A percentile compares a stretch with the other conserved stretches of the same genome.
phyloP scores from a whole-genome alignment of 73 alveolate genomes.

The Paramecium bursaria region DNA sequence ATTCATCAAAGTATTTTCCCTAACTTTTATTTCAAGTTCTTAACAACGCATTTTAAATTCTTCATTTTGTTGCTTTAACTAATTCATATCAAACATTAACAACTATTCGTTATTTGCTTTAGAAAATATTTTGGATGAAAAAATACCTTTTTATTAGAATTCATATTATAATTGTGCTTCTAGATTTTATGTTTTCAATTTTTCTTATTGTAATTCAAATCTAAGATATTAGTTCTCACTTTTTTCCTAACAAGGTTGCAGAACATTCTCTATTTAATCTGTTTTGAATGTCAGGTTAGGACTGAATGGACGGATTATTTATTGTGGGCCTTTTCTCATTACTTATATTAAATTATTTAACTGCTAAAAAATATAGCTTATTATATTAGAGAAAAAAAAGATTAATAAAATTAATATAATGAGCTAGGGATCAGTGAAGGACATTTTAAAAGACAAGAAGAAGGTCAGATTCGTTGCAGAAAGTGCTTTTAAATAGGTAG shows the following conservation, averaged over 20 bases:
- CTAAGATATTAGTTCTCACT: constrained; percentile 49
- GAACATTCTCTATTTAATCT: constrained; percentile 42
- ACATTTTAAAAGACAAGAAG: constrained; percentile 75
- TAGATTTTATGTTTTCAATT: background rate
- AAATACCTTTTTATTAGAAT: constrained; percentile 40
- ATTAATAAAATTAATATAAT: background rate
- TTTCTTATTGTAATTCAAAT: constrained; percentile 41
- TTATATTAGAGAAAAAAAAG: no score
- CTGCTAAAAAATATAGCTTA: no score
- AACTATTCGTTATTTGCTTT: constrained; percentile 38
- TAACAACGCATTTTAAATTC: constrained; percentile 13
- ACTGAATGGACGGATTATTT: constrained; percentile 42
- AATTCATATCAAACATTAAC: constrained; percentile 5
- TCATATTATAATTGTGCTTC: constrained; percentile 31
- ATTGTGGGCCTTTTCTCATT: constrained; percentile 30
- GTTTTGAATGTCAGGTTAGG: constrained; percentile 56
- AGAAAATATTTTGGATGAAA: no score
- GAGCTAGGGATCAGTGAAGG: constrained; percentile 60
- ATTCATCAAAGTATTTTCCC: constrained; percentile 22
- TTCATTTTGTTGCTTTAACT: constrained; percentile 18
- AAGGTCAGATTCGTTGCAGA: constrained; percentile 80
- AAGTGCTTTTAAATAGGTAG: constrained; percentile 57
- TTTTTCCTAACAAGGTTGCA: constrained; percentile 44
- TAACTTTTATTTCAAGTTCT: constrained; percentile 30
- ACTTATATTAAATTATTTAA: no score